These are phyloP conservation scores for Ulota crispa DNA, from an alignment of 225 moss, liverwort and hornwort genomes.

Conservation along the genomic window DNA sequence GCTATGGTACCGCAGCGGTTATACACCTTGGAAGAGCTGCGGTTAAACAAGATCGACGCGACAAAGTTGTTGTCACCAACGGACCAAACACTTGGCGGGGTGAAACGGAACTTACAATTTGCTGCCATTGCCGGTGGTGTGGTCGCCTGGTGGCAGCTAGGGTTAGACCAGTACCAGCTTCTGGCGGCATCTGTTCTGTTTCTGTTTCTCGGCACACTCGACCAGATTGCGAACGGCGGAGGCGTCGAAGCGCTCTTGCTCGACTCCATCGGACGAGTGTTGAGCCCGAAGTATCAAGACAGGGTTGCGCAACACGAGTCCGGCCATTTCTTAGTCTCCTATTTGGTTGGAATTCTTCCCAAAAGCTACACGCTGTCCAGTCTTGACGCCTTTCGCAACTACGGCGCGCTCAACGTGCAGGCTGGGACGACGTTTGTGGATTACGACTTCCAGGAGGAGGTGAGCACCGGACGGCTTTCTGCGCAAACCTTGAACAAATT, in stretches of 20 bases:
- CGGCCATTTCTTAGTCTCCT: conserved; percentile 92
- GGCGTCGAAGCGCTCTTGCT: conserved; percentile 77
- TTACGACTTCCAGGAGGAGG: conserved; percentile 90
- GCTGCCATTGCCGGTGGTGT: conserved; percentile 60
- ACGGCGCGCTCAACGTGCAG: conserved; percentile 81
- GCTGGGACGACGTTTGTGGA: conserved; percentile 98
- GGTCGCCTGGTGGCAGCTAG: conserved; percentile 69
- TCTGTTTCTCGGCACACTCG: conserved; percentile 82
- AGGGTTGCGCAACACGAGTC: conserved; percentile 98
- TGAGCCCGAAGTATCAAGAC: conserved; percentile 77
- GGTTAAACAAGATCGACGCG: conserved; percentile 84
- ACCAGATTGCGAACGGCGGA: conserved; percentile 88
- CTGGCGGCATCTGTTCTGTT: conserved; percentile 59
- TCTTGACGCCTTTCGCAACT: conserved; percentile 71
- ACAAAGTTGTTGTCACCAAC: conserved; percentile 76
- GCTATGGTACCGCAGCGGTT: conserved; percentile 81
- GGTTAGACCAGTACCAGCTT: conserved; percentile 65
- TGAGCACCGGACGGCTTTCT: conserved; percentile 52
- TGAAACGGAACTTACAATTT: conserved; percentile 73
- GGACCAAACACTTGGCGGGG: conserved; percentile 71
- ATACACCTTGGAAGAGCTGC: conserved; percentile 84
- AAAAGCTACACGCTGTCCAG: conserved; percentile 92
- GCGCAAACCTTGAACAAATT: conserved; percentile 82
- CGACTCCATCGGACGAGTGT: conserved; percentile 73
- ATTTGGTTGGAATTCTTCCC: conserved; percentile 92